These are phyloP conservation scores for Globisporangium orthogonon DNA, from an alignment of 352 stramenopile species.

Conservation along the genomic window DNA sequence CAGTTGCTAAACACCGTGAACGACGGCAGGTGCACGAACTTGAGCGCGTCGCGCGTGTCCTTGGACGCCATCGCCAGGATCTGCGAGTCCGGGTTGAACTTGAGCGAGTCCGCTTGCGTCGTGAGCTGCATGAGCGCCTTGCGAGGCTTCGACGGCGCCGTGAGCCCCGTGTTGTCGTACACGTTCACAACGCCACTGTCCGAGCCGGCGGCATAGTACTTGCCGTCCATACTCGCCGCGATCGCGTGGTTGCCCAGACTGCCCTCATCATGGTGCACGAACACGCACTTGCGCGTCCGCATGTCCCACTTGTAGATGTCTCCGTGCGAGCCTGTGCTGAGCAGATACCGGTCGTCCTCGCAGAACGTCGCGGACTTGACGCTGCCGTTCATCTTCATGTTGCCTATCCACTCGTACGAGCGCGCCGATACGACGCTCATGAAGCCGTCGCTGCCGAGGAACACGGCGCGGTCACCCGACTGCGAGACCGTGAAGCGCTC, in stretches of 20 bases:
- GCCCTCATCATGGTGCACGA: constrained; percentile 79
- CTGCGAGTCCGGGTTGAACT: constrained; percentile 92
- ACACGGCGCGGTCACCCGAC: constrained; percentile 87
- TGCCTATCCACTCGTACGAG: constrained; percentile 90
- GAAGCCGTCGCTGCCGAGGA: constrained; percentile 94
- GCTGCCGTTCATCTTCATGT: constrained; percentile 96
- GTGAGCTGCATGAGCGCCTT: constrained; percentile 98
- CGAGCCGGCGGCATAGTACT: constrained; percentile 90
- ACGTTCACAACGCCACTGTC: constrained; percentile 97
- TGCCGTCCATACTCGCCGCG: constrained; percentile 48
- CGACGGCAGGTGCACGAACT: constrained; percentile 93
- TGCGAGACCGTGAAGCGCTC: constrained; percentile 89
- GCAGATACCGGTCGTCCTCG: constrained; percentile 88
- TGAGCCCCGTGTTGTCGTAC: constrained; percentile 82
- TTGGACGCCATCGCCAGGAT: constrained; percentile 93
- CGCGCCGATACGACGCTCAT: constrained; percentile 90
- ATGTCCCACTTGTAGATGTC: constrained; percentile 97
- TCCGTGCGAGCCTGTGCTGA: constrained; percentile 93
- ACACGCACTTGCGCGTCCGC: constrained; percentile 76
- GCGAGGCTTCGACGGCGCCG: constrained; percentile 50
- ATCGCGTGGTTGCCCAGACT: constrained; percentile 81
- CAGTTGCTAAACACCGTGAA: constrained; percentile 97
- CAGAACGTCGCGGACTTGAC: constrained; percentile 89
- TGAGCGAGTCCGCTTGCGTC: constrained; percentile 83
- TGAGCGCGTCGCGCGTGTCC: constrained; percentile 91